Evolutionary conservation across 1,284 basidiomycete species (phyloP).

Genomic region (Grifola frondosa): DNA sequence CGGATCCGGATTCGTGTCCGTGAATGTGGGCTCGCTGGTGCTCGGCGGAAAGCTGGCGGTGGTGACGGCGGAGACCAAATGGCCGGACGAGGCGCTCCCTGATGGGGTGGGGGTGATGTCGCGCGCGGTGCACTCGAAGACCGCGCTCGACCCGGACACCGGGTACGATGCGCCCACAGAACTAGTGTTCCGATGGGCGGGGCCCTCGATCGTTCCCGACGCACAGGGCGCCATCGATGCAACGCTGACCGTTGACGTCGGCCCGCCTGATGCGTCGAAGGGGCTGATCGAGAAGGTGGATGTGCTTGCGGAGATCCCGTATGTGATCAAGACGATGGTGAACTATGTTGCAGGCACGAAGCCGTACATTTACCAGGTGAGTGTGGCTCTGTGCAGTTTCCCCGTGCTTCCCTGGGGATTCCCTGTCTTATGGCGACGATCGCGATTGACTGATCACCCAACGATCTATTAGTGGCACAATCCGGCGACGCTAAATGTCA

Average conservation of each 20-base stretch:
- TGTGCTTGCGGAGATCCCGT: conserved; percentile 93
- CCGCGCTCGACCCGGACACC: conserved; percentile 70
- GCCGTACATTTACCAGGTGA: conserved; percentile 89
- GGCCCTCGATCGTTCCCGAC: conserved; percentile 54
- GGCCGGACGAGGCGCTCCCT: conserved; percentile 54
- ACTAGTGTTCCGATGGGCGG: conserved; percentile 81
- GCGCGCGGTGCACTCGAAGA: conserved; percentile 66
- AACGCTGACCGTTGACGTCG: conserved; percentile 57
- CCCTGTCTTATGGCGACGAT: conserved; percentile 10
- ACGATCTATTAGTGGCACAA: conserved; percentile 72
- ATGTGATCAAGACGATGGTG: conserved; percentile 85
- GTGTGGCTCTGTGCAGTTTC: conserved; percentile 22
- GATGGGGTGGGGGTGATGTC: conserved; percentile 56
- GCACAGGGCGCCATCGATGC: conserved; percentile 58
- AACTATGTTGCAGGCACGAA: conserved; percentile 91
- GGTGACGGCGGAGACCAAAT: conserved; percentile 72
- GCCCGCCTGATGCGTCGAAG: conserved; percentile 50
- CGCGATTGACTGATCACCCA: conserved; percentile 22
- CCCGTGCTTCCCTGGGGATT: conserved; percentile 9
- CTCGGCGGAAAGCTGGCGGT: conserved; percentile 73
- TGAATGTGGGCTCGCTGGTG: conserved; percentile 86
- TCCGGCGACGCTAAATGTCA: conserved; percentile 67
- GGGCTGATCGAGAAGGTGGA: conserved; percentile 97
- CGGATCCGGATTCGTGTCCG: conserved; percentile 76
- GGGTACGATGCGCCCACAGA: conserved; percentile 78